Percentiles rank a stretch among this genome's conserved stretches.
phyloP scores from a whole-genome alignment of 371 early-diverging fungal genomes.

The Mortierella sp. region DNA sequence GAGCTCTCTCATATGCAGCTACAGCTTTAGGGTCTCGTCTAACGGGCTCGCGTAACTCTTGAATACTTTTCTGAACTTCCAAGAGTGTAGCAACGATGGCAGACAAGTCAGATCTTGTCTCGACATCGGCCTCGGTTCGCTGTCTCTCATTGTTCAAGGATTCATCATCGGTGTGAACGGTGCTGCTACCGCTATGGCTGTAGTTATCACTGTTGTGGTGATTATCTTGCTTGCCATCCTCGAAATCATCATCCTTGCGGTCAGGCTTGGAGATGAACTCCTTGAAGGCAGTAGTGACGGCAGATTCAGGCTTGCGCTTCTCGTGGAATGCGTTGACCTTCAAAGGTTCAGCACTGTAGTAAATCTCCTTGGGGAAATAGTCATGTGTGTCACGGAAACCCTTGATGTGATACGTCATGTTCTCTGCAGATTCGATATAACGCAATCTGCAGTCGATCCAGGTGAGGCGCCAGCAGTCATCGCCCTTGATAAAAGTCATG shows the following conservation, averaged over 20 bases:
- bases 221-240: constrained; percentile 3
- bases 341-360: constrained; percentile 16
- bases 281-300: background rate
- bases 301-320: constrained; percentile 5
- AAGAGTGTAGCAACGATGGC: constrained; percentile 6
- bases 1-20: constrained; percentile 14
- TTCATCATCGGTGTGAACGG: background rate
- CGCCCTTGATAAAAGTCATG: constrained; percentile 20
- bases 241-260: constrained; percentile 5
- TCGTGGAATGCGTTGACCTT: constrained; percentile 10
- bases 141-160: background rate
- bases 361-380: constrained; percentile 25
- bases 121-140: background rate
- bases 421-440: constrained; percentile 39
- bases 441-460: constrained; percentile 29
- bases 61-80: constrained; percentile 11
- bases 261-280: background rate
- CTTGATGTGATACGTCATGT: constrained; percentile 29
- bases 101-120: background rate
- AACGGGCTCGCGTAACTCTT: constrained; percentile 12
- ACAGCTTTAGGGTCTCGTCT: constrained; percentile 13
- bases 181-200: constrained; percentile 1
- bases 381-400: constrained; percentile 22
- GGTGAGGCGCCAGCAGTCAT: constrained; percentile 33
- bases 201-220: constrained; percentile 6